Conservation (phyloP, 2,329 filamentous ascomycete genomes). For the Arthroderma sp. region DNA sequence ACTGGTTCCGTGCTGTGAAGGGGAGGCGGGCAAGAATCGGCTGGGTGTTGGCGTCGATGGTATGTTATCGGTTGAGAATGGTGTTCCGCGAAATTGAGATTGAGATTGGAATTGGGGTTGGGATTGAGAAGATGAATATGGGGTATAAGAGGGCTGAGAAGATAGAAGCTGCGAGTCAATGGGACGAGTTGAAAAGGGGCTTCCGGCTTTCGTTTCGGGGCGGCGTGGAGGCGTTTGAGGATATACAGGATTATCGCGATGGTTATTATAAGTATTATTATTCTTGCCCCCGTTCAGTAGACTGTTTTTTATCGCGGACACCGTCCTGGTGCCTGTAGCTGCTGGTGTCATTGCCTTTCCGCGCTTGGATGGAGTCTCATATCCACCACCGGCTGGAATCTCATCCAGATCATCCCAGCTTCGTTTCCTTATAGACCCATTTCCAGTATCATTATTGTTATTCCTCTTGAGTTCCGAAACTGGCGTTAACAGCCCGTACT, state of each 20-base stretch:
- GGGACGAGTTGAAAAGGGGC: too few relatives aligned
- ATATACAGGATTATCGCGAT: too few relatives aligned
- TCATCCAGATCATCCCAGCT: not conserved
- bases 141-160: not conserved
- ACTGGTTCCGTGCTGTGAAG: conserved; percentile 1
- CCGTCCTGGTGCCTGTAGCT: too few relatives aligned
- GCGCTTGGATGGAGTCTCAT: not conserved
- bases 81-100: not conserved
- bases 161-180: too few relatives aligned
- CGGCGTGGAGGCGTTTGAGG: too few relatives aligned
- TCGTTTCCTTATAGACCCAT: conserved; percentile 12
- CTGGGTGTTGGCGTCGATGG: conserved; percentile 1
- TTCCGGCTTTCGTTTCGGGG: too few relatives aligned
- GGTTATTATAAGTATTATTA: too few relatives aligned
- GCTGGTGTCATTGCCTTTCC: not conserved
- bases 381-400: not conserved
- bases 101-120: not conserved
- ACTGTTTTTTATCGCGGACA: too few relatives aligned
- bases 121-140: not conserved
- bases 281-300: too few relatives aligned
- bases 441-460: conserved; percentile 6
- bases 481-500: conserved; percentile 22
- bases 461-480: conserved; percentile 17
- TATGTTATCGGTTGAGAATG: not conserved
- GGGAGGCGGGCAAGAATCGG: conserved; percentile 13